Evolutionary conservation across 176 grass and related monocot genomes (phyloP).

Genomic region (Metroxylon sagu): DNA sequence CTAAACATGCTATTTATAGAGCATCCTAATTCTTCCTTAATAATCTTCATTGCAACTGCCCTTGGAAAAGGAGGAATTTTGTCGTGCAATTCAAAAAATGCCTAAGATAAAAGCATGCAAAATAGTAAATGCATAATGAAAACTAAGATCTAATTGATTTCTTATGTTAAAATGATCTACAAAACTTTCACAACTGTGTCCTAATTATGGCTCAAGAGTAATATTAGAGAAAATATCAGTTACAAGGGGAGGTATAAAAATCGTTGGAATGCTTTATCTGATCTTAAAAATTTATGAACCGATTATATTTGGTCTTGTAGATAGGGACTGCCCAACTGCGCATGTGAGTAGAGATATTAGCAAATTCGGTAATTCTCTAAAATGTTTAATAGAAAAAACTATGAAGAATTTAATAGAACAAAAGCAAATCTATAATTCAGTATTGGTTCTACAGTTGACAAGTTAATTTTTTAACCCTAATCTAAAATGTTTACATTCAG

Average conservation of each 20-base stretch:
- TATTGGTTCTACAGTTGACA: too few species aligned
- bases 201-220: too few species aligned
- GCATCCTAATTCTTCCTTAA: slow-evolving; percentile 58
- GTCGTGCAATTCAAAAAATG: slow-evolving; percentile 73
- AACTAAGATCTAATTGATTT: slow-evolving; percentile 20
- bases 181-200: too few species aligned
- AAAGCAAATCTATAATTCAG: neutral
- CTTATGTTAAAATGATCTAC: neutral
- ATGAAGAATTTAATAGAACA: neutral
- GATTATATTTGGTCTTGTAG: slow-evolving; percentile 88
- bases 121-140: neutral
- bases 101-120: slow-evolving; percentile 33
- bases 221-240: neutral
- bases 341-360: slow-evolving; percentile 28
- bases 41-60: slow-evolving; percentile 65
- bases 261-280: slow-evolving; percentile 40
- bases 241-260: neutral
- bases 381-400: neutral
- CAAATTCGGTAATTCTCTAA: slow-evolving; percentile 5
- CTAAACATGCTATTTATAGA: slow-evolving; percentile 53
- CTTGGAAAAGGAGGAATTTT: slow-evolving; percentile 75
- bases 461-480: slow-evolving; percentile 1
- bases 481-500: slow-evolving; percentile 8
- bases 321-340: slow-evolving; percentile 91
- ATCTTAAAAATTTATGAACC: slow-evolving; percentile 92